These are phyloP conservation scores for Cicer arietinum DNA, from an alignment of 306 rosid species.

Conservation along the genomic window DNA sequence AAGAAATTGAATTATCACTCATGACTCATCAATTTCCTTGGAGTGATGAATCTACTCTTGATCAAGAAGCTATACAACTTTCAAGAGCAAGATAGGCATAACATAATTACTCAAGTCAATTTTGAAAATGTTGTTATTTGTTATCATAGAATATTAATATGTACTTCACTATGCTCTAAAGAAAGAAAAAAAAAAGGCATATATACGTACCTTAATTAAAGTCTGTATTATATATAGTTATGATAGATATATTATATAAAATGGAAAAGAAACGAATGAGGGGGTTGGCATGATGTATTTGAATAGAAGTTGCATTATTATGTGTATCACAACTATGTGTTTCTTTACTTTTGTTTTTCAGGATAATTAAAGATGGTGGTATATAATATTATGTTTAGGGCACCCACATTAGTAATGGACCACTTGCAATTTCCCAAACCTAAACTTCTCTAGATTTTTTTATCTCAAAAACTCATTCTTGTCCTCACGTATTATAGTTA, in stretches of 20 bases:
- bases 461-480: too few species aligned
- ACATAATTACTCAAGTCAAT: conserved; percentile 20
- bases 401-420: too few species aligned
- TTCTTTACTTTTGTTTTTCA: conserved; percentile 14
- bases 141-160: conserved; percentile 34
- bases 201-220: conserved; percentile 11
- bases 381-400: too few species aligned
- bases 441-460: too few species aligned
- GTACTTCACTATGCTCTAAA: conserved; percentile 8
- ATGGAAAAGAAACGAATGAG: conserved; percentile 26
- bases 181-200: neutral
- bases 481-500: too few species aligned
- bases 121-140: conserved; percentile 44
- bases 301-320: conserved; percentile 32
- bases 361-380: neutral
- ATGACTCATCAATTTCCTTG: conserved; percentile 74
- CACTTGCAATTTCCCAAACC: too few species aligned
- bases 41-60: conserved; percentile 79
- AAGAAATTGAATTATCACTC: conserved; percentile 57
- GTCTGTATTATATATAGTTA: conserved; percentile 31
- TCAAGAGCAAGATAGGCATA: conserved; percentile 68
- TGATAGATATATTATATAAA: neutral
- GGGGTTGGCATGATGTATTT: conserved; percentile 24
- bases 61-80: conserved; percentile 89
- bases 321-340: conserved; percentile 25